Base-by-base conservation (phyloP, 352 stramenopile species). In the Pythium dissotocum region DNA sequence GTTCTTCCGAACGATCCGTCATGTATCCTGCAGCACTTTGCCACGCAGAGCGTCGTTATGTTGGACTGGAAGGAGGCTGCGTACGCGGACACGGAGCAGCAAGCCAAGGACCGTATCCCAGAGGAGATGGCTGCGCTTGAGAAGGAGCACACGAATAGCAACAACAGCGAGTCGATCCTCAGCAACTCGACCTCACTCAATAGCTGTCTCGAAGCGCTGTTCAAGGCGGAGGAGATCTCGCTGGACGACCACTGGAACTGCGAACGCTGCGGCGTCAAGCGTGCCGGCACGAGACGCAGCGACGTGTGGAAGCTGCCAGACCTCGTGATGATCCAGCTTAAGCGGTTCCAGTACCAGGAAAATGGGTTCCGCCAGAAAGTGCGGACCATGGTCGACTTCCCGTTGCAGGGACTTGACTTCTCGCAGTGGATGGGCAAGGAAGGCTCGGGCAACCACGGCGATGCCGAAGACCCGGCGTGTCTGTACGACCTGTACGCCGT, bases 401-500 rank as follows among this genome's bases (percentile, higher is more conserved):
- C 88, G 18, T 67, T 94, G 28, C 76, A 83, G n/a, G 86, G 87
- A 4, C 67, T 95, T 5, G 81, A 95, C 36, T 91, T 96, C n/a
- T 84, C 80, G 8, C 80, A 77, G 28, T 94, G 87, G 80, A 89
- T 93, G 65, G 80, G 72, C 28, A 63, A 55, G 60, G 72, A 62
- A 46, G 51, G 52, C 38, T 58, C 51, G 2, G 58, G 51, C 24
- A 72, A 83, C 5, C 69, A 56, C 51, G 56, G 61, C 36, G 36
- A 24, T 38, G 51, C 55, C 46, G 42, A 63, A n/a, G 60, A 73
- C 35, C 55, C 40, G 6, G 42, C 46, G 30, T 70, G 58, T 36
- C 71, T 95, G 26, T 99, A 99, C 67, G 97, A 99, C 71, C 77
- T 99, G 30, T 99, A 99, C 69, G 96, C 91, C 21, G 97, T 99